Percentiles rank a stretch among this genome's conserved stretches.
These are phyloP conservation scores for Medakamo hakoo DNA, from an alignment of 139 green algal genomes.

Conservation along the genomic window DNA sequence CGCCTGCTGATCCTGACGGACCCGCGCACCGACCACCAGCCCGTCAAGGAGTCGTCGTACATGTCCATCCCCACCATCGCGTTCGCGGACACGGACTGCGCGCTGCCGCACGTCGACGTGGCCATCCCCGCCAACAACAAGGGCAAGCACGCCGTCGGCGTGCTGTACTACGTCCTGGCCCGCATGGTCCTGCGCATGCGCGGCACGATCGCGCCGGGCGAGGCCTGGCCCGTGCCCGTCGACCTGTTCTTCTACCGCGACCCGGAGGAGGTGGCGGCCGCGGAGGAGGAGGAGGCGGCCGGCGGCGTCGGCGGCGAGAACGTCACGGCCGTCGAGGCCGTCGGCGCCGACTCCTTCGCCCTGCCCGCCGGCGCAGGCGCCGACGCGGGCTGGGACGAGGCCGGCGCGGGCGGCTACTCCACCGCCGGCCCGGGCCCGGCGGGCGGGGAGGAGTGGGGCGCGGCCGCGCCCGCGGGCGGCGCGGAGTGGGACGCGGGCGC, in stretches of 20 bases:
- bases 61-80: slow-evolving; percentile 99
- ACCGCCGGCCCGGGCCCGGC: slow-evolving; percentile 10
- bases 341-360: slow-evolving; percentile 7
- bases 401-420: slow-evolving; percentile 13
- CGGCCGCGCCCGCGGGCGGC: slow-evolving; percentile 12
- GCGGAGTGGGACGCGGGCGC: slow-evolving; percentile 36
- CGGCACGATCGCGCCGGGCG: slow-evolving; percentile 49
- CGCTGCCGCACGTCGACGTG: slow-evolving; percentile 82
- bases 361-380: slow-evolving; percentile 8
- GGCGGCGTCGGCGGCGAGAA: slow-evolving; percentile 2
- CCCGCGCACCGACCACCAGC: slow-evolving; percentile 86
- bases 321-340: slow-evolving; percentile 1
- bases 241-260: slow-evolving; percentile 99
- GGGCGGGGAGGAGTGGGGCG: slow-evolving; percentile 14
- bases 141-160: slow-evolving; percentile 90
- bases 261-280: slow-evolving; percentile 66
- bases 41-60: slow-evolving; percentile 91
- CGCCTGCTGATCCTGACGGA: slow-evolving; percentile 93
- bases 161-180: slow-evolving; percentile 92
- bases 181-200: slow-evolving; percentile 97
- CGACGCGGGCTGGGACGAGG: slow-evolving; percentile 16
- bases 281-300: slow-evolving; percentile 29
- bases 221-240: slow-evolving; percentile 88
- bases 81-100: slow-evolving; percentile 95
- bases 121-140: slow-evolving; percentile 99